Conservation (phyloP, 176 grass and related monocot species). For the Calamus simplicifolius region DNA sequence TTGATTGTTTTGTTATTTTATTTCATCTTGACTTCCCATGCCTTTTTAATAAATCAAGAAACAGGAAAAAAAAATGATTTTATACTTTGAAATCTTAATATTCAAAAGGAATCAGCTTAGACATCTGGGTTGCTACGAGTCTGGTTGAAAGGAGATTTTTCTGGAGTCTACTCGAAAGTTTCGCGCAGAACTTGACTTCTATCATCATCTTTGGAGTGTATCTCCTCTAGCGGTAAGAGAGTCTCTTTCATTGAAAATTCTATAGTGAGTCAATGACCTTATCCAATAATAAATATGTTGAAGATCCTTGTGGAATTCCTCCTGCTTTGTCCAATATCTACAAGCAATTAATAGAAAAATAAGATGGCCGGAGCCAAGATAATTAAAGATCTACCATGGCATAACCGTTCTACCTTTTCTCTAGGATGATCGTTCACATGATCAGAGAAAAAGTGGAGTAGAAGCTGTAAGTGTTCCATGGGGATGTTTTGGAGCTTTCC, state of each 20-base stretch:
- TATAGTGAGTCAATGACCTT: not conserved
- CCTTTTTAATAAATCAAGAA: too few relatives aligned
- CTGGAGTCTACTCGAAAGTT: not conserved
- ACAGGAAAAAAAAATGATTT: too few relatives aligned
- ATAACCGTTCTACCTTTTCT: too few relatives aligned
- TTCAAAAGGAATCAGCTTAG: not conserved
- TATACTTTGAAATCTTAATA: too few relatives aligned
- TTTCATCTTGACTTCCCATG: too few relatives aligned
- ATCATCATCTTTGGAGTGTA: not conserved
- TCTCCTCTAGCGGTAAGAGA: not conserved
- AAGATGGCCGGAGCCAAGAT: not conserved
- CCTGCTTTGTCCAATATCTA: not conserved
- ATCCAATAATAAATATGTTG: not conserved
- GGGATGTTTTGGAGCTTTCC: not conserved
- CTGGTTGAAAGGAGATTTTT: not conserved
- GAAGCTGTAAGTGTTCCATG: too few relatives aligned
- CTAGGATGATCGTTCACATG: too few relatives aligned
- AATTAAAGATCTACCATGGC: not conserved
- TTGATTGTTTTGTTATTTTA: too few relatives aligned
- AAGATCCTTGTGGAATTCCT: not conserved
- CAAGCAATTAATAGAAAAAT: not conserved
- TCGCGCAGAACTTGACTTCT: not conserved
- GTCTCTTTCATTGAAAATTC: conserved; percentile 1
- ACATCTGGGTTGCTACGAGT: not conserved
- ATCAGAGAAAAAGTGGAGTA: too few relatives aligned